Base-by-base conservation (phyloP, 345 rosid genomes). In the Syzygium aromaticum region DNA sequence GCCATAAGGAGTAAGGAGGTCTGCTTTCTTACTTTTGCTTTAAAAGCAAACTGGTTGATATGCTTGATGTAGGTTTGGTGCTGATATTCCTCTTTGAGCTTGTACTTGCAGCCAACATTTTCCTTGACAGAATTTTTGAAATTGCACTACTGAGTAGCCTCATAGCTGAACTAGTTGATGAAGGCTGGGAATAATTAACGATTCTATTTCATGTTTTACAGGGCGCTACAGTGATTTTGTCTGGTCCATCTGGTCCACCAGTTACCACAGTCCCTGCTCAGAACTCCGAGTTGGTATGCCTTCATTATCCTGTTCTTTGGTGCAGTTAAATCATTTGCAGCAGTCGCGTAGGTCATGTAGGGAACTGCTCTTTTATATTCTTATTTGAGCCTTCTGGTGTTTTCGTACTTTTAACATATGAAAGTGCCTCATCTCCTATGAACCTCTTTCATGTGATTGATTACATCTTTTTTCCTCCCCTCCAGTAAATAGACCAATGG, bases 1-100 rank as follows among this genome's bases (percentile, higher is more conserved):
- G 99, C 98, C 88, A 96, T 98, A 87, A 94, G 99, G 93, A 98
- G 98, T 90, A 96, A 96, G 92, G 99, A 96, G 99, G 99, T 96
- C 90, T 61, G 49, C 89, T 77, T 64, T 84, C 86, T 73, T 38
- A 73, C 49, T 73, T 38, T 38, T 73, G 25, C 82, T 73, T 73
- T 49, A 73, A 73, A 73, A 73, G 82, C 27, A 73, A 43, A 73
- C 82, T 1, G 27, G 27, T 73, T 73, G 27, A 73, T 38, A 38
- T 73, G 27, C 49, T 73, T 73, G 80, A 25, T 38, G 49, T 21
- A 21, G 27, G 19, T 73, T 73, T 38, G 82, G 82, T 38, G 82
- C 82, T 73, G 82, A 73, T 73, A 19, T 73, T 73, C 82, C 82
- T 73, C 49, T 28, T 84, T 82, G 15, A 28, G 86, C 23, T 59